phyloP scores from a whole-genome alignment of 78 protist genomes.

The Cavenderia fasciculata region DNA sequence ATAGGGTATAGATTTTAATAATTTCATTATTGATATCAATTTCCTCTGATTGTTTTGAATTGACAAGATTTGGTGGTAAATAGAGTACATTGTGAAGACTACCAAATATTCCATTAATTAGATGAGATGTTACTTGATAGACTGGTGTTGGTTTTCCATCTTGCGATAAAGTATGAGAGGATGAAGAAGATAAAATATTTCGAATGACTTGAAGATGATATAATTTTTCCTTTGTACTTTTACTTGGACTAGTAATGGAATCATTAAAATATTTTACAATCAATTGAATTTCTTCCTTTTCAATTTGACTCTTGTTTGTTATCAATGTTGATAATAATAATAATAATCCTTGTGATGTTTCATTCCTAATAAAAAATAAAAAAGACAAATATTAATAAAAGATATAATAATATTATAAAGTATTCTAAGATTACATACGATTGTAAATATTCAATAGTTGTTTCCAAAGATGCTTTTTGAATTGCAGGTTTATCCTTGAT shows the following conservation, averaged over 20 bases:
- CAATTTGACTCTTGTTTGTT: neutral
- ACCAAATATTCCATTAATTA: neutral
- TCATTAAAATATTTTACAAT: slow-evolving; percentile 12
- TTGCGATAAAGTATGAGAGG: neutral
- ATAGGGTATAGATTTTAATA: slow-evolving; percentile 32
- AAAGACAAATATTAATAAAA: neutral
- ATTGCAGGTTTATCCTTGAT: neutral
- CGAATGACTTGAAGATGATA: slow-evolving; percentile 42
- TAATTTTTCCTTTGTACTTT: slow-evolving; percentile 5
- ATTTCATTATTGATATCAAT: slow-evolving; percentile 10
- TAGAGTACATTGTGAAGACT: neutral
- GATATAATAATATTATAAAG: neutral
- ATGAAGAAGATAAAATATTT: slow-evolving; percentile 35
- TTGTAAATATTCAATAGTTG: neutral
- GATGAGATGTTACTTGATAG: neutral
- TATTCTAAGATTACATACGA: no score
- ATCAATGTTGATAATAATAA: slow-evolving; percentile 11
- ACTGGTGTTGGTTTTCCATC: no score
- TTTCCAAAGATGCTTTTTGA: neutral
- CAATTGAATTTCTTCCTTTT: neutral
- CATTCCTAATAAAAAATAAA: neutral
- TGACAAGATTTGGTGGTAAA: neutral
- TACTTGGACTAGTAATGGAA: neutral
- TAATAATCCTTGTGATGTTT: slow-evolving; percentile 11
- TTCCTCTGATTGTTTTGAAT: neutral